Evolutionary conservation across 768 basidiomycete genomes (phyloP).

Genomic region (Suillus subluteus): DNA sequence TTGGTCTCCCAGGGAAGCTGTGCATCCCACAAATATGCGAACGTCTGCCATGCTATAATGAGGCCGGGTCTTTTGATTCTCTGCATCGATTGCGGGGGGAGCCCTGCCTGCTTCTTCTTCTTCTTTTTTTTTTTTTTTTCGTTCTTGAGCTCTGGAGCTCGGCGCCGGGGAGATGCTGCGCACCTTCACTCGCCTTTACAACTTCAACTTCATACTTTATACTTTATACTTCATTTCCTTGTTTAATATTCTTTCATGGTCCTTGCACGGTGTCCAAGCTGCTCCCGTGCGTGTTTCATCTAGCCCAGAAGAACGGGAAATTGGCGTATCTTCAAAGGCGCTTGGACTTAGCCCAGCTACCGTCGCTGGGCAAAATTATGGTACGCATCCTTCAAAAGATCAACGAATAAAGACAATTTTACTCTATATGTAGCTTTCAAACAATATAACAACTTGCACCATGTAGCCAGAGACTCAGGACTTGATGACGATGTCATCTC

Average conservation of each 20-base stretch:
- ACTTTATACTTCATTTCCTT: slow-evolving; percentile 1
- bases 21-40: slow-evolving; percentile 7
- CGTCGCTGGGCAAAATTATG: background rate
- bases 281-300: background rate
- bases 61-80: background rate
- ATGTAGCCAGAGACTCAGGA: background rate
- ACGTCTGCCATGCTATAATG: background rate
- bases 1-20: slow-evolving; percentile 7
- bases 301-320: background rate
- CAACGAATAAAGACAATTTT: background rate
- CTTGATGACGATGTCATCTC: background rate
- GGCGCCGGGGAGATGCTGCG: slow-evolving; percentile 18
- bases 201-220: background rate
- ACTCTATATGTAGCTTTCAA: background rate
- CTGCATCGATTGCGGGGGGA: background rate
- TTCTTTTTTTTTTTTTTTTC: background rate
- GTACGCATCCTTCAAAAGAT: background rate
- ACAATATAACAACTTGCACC: background rate
- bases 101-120: background rate
- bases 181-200: slow-evolving; percentile 13
- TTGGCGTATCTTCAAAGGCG: background rate
- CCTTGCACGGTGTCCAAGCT: slow-evolving; percentile 7
- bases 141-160: slow-evolving; percentile 19
- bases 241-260: background rate
- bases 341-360: too few relatives aligned